A percentile compares a stretch with the other conserved stretches of the same genome.
Evolutionary conservation across 192 early-diverging fungal genomes (phyloP).

Genomic region (Entrophospora sp.): DNA sequence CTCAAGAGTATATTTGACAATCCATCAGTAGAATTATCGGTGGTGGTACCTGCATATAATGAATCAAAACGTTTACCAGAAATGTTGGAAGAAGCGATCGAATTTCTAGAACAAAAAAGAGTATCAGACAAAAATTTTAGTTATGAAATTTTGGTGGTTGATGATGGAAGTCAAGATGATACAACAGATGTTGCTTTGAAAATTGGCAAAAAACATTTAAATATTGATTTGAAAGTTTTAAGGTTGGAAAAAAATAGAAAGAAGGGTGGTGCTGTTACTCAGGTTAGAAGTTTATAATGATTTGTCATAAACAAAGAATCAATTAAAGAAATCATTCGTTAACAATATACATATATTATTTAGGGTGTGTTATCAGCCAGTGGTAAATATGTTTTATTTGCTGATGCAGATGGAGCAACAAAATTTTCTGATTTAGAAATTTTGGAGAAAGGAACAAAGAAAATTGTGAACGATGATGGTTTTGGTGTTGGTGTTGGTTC

Average conservation of each 20-base stretch:
- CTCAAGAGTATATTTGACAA: slow-evolving; percentile 40
- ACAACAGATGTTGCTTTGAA: slow-evolving; percentile 62
- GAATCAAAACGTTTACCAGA: slow-evolving; percentile 73
- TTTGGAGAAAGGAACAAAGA: slow-evolving; percentile 40
- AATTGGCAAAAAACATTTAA: slow-evolving; percentile 47
- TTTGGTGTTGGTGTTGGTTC: slow-evolving; percentile 78
- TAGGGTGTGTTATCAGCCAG: slow-evolving; percentile 77
- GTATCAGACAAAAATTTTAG: slow-evolving; percentile 35
- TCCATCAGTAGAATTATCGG: slow-evolving; percentile 51
- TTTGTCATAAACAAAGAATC: neutral
- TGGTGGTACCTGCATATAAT: slow-evolving; percentile 89
- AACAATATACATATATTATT: neutral
- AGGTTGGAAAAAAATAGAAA: slow-evolving; percentile 77
- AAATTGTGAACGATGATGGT: slow-evolving; percentile 34
- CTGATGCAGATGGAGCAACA: slow-evolving; percentile 94
- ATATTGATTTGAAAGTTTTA: slow-evolving; percentile 61
- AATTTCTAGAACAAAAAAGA: slow-evolving; percentile 48
- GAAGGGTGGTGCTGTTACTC: slow-evolving; percentile 90
- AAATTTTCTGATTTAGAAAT: slow-evolving; percentile 76
- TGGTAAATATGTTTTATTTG: slow-evolving; percentile 76
- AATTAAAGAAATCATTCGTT: neutral
- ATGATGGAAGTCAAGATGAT: slow-evolving; percentile 82
- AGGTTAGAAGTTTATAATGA: slow-evolving; percentile 36
- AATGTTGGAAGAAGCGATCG: slow-evolving; percentile 76
- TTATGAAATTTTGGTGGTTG: slow-evolving; percentile 86